These are phyloP conservation scores for Umbilicus rupestris DNA, from an alignment of 164 flowering plant genomes.

Conservation along the genomic window DNA sequence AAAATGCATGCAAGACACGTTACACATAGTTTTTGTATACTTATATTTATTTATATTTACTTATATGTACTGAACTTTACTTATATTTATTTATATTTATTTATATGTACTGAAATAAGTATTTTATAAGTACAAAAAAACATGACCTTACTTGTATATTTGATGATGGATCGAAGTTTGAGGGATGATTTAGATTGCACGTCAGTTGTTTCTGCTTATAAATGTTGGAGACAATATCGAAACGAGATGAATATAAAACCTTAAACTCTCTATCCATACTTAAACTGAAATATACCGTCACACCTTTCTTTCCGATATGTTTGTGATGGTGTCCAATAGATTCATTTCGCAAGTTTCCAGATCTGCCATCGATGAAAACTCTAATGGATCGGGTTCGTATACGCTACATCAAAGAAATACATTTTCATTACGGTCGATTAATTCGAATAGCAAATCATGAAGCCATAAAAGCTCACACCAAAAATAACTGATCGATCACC, in stretches of 20 bases:
- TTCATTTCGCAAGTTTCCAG: slow-evolving; percentile 21
- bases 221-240: no score
- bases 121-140: background rate
- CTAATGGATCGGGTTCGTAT: slow-evolving; percentile 21
- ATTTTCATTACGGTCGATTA: background rate
- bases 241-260: background rate
- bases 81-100: no score
- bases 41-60: no score
- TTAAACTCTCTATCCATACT: background rate
- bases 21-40: no score
- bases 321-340: slow-evolving; percentile 15
- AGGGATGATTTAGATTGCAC: slow-evolving; percentile 20
- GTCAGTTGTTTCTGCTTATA: slow-evolving; percentile 36
- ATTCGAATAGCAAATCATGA: no score
- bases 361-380: slow-evolving; percentile 15
- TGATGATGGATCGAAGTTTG: slow-evolving; percentile 29
- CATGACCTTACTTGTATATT: slow-evolving; percentile 24
- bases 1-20: no score
- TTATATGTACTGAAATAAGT: no score
- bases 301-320: slow-evolving; percentile 22
- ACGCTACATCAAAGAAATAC: slow-evolving; percentile 6
- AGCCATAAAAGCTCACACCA: no score
- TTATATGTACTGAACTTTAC: no score
- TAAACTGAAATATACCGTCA: background rate
- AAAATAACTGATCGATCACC: slow-evolving; percentile 8